Conservation (phyloP, 108 stramenopile genomes). For the Cyclostephanos tholiformis region DNA sequence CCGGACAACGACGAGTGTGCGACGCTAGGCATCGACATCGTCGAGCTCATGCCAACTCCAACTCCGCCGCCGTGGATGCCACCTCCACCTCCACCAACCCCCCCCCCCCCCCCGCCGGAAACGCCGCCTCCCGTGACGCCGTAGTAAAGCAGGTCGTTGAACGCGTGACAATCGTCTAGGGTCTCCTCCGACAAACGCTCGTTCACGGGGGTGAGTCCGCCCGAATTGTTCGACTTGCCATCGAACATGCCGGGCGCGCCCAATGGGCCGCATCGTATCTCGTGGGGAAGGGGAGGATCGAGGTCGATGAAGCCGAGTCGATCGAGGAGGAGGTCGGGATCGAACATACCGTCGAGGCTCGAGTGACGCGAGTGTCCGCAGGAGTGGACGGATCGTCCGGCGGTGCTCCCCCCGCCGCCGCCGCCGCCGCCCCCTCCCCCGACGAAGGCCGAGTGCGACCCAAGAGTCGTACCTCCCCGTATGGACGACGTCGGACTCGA, state of each 20-base stretch:
- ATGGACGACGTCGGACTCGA: neutral
- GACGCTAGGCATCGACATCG: constrained; percentile 33
- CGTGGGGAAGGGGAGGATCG: constrained; percentile 49
- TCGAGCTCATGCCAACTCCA: constrained; percentile 16
- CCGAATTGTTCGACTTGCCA: constrained; percentile 23
- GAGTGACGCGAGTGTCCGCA: neutral
- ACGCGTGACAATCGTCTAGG: constrained; percentile 57
- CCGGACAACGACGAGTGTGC: constrained; percentile 39
- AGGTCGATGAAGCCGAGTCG: constrained; percentile 47
- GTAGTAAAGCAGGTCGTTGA: constrained; percentile 40
- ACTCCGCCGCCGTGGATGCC: no score
- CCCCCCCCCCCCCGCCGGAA: neutral
- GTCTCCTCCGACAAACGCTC: constrained; percentile 53
- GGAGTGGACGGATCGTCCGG: constrained; percentile 2
- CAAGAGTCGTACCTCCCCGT: neutral
- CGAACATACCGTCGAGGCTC: constrained; percentile 31
- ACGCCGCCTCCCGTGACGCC: neutral
- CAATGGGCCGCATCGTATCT: constrained; percentile 48
- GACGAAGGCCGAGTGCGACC: constrained; percentile 5
- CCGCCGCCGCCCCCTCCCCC: neutral
- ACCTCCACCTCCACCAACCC: neutral
- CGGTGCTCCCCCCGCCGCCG: neutral
- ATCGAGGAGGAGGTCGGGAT: constrained; percentile 44
- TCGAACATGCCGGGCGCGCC: constrained; percentile 21
- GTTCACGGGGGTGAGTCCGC: constrained; percentile 51